These are phyloP conservation scores for Coemansia sp. DNA, from an alignment of 192 early-diverging fungal species.

Conservation along the genomic window DNA sequence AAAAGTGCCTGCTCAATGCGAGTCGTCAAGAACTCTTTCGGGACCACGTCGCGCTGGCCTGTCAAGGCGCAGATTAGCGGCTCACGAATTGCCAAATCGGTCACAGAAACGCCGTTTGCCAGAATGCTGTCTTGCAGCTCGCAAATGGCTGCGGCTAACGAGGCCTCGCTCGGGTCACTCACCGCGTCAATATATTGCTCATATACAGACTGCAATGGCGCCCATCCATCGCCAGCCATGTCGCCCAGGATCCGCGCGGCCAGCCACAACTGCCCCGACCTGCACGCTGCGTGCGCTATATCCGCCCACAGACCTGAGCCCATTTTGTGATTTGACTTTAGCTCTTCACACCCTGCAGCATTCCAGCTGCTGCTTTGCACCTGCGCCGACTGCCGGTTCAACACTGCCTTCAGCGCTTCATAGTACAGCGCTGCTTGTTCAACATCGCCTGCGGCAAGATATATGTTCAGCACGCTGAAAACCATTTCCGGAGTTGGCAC, in stretches of 20 bases:
- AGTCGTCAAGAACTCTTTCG: not conserved
- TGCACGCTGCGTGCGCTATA: conserved; percentile 5
- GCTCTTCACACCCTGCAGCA: not conserved
- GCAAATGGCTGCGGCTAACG: conserved; percentile 1
- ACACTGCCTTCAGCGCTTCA: conserved; percentile 17
- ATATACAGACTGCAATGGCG: conserved; percentile 20
- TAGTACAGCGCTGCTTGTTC: conserved; percentile 38
- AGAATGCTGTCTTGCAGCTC: conserved; percentile 4
- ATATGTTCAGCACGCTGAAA: conserved; percentile 13
- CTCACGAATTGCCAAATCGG: conserved; percentile 5
- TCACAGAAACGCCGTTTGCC: not conserved
- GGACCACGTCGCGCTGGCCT: not conserved
- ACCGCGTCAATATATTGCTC: conserved; percentile 17
- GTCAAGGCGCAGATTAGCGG: conserved; percentile 26
- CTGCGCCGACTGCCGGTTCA: conserved; percentile 5
- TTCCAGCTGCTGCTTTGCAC: not conserved
- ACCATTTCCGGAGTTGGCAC: conserved; percentile 31
- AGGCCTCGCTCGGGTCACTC: conserved; percentile 9
- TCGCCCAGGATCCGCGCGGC: conserved; percentile 28
- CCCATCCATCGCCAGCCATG: conserved; percentile 22
- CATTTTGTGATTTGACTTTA: conserved; percentile 3
- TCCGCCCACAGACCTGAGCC: conserved; percentile 10
- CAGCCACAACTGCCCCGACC: conserved; percentile 32
- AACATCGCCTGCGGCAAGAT: conserved; percentile 20
- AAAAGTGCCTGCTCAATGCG: conserved; percentile 38